Conservation (phyloP, 1,284 basidiomycete genomes). For the Leccinum pachyderme region DNA sequence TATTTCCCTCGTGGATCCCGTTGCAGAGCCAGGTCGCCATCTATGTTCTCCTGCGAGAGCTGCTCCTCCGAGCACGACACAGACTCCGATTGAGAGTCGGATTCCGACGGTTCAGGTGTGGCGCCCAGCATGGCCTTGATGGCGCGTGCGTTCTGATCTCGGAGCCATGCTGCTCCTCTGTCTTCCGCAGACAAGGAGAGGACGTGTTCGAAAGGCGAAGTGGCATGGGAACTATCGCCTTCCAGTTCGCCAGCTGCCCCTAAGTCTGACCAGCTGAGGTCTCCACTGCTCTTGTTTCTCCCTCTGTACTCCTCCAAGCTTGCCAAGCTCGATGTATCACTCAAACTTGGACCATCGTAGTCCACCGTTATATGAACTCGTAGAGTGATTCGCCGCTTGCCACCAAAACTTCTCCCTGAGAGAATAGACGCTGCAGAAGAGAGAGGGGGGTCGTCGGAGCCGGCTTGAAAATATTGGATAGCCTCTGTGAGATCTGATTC, state of each 20-base stretch:
- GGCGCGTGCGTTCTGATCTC: slow-evolving; percentile 71
- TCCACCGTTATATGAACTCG: slow-evolving; percentile 76
- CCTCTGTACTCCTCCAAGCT: slow-evolving; percentile 71
- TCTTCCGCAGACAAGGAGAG: slow-evolving; percentile 49
- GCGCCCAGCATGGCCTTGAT: slow-evolving; percentile 61
- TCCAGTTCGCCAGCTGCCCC: slow-evolving; percentile 46
- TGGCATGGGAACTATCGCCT: slow-evolving; percentile 45
- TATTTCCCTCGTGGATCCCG: slow-evolving; percentile 66
- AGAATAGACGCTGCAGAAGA: slow-evolving; percentile 73
- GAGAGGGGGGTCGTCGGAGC: slow-evolving; percentile 61
- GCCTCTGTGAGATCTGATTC: slow-evolving; percentile 82
- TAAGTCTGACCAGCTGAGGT: slow-evolving; percentile 52
- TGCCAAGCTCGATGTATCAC: slow-evolving; percentile 78
- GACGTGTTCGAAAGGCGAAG: slow-evolving; percentile 44
- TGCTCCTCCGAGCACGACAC: slow-evolving; percentile 32
- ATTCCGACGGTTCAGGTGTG: slow-evolving; percentile 57
- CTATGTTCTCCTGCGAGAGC: slow-evolving; percentile 38
- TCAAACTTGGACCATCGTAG: slow-evolving; percentile 88
- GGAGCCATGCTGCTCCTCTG: slow-evolving; percentile 77
- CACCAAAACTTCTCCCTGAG: slow-evolving; percentile 66
- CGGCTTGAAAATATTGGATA: slow-evolving; percentile 78
- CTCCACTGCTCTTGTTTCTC: slow-evolving; percentile 58
- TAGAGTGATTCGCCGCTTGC: slow-evolving; percentile 72
- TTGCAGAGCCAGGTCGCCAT: slow-evolving; percentile 64
- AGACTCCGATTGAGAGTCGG: slow-evolving; percentile 48